phyloP scores from a whole-genome alignment of 2,329 filamentous ascomycete species.

The Albifimbria verrucaria region DNA sequence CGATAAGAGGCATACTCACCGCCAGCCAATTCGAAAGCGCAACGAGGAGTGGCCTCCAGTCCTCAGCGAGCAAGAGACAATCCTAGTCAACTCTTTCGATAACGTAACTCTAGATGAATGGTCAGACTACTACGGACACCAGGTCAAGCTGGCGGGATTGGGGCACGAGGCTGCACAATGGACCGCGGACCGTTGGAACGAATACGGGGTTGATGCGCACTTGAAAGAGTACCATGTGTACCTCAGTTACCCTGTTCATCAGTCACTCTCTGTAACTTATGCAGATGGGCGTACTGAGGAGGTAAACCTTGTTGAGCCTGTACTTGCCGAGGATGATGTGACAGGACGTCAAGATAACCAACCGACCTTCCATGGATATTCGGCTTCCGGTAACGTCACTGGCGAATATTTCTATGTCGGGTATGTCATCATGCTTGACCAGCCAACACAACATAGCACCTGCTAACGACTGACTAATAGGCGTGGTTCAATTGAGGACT shows the following conservation, averaged over 20 bases:
- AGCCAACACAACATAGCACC: background rate
- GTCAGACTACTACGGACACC: slow-evolving; percentile 36
- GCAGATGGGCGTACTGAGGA: slow-evolving; percentile 51
- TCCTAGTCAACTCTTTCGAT: slow-evolving; percentile 33
- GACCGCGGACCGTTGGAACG: slow-evolving; percentile 33
- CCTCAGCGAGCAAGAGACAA: slow-evolving; percentile 27
- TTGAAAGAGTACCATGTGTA: slow-evolving; percentile 54
- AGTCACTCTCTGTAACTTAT: slow-evolving; percentile 41
- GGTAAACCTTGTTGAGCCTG: slow-evolving; percentile 69
- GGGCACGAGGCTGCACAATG: slow-evolving; percentile 35
- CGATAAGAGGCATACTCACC: slow-evolving; percentile 25
- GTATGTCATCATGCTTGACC: slow-evolving; percentile 26
- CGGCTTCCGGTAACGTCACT: slow-evolving; percentile 72
- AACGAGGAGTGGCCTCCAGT: slow-evolving; percentile 32
- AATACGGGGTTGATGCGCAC: slow-evolving; percentile 30
- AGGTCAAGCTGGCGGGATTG: slow-evolving; percentile 33
- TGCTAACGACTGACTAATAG: slow-evolving; percentile 11
- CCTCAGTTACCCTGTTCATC: slow-evolving; percentile 57
- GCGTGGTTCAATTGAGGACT: slow-evolving; percentile 69
- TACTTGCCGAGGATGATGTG: slow-evolving; percentile 70
- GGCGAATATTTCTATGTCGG: slow-evolving; percentile 75
- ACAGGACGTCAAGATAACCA: slow-evolving; percentile 65
- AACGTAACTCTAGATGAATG: slow-evolving; percentile 33
- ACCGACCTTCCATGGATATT: slow-evolving; percentile 82
- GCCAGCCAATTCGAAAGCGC: slow-evolving; percentile 25